Evolutionary conservation across 305 asterid species (phyloP).

Genomic region (Fraxinus sp.): DNA sequence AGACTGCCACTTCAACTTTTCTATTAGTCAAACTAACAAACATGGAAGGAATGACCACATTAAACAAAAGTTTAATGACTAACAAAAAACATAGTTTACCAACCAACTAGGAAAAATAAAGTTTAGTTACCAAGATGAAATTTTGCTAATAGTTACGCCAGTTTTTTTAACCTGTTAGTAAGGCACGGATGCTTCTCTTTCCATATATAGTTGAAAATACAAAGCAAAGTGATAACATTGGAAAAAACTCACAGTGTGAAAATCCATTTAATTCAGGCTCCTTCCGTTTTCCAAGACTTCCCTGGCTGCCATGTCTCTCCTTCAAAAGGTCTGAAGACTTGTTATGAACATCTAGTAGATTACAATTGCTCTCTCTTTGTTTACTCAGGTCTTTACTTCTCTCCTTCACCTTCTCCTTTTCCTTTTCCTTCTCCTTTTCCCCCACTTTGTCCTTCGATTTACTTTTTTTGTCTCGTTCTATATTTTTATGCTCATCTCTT

Average conservation of each 20-base stretch:
- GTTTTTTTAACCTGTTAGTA: background rate
- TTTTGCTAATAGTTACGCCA: background rate
- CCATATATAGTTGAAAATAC: background rate
- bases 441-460: constrained; percentile 40
- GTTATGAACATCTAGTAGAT: constrained; percentile 28
- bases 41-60: background rate
- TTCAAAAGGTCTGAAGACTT: constrained; percentile 29
- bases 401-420: constrained; percentile 31
- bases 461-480: constrained; percentile 36
- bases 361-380: constrained; percentile 31
- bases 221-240: background rate
- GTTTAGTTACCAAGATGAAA: background rate
- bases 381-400: constrained; percentile 22
- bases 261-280: constrained; percentile 45
- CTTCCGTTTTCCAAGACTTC: constrained; percentile 43
- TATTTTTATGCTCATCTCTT: constrained; percentile 34
- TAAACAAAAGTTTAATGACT: background rate
- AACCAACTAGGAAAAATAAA: background rate
- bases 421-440: constrained; percentile 33
- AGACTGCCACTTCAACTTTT: background rate
- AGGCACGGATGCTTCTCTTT: background rate
- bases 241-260: constrained; percentile 52
- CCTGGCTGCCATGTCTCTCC: constrained; percentile 34
- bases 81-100: background rate
- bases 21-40: background rate